These are phyloP conservation scores for Cercospora zeae-maydis DNA, from an alignment of 2,329 filamentous ascomycete species.

Conservation along the genomic window DNA sequence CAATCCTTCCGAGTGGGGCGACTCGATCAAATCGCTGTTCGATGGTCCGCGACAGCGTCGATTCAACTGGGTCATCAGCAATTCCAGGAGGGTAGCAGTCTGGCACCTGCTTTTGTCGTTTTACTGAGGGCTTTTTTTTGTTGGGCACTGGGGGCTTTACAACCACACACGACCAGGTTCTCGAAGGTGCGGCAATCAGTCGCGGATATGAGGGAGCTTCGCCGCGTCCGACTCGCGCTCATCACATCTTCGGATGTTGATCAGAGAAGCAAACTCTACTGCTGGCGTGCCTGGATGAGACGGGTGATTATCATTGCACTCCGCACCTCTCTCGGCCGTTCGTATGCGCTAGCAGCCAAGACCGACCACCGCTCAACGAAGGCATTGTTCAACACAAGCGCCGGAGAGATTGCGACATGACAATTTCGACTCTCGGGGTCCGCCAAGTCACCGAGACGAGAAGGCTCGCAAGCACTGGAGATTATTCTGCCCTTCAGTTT, in stretches of 20 bases:
- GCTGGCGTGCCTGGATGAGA: neutral
- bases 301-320: neutral
- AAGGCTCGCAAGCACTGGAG: neutral
- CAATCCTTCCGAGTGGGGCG: neutral
- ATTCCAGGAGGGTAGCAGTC: neutral
- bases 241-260: neutral
- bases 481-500: neutral
- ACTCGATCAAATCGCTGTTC: neutral
- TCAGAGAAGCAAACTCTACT: neutral
- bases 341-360: neutral
- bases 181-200: neutral
- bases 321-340: slow-evolving; percentile 3
- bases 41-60: neutral
- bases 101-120: neutral
- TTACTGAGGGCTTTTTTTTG: neutral
- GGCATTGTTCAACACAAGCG: neutral
- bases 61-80: neutral
- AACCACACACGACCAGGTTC: neutral
- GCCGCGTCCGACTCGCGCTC: neutral
- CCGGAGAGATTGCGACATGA: neutral
- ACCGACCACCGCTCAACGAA: neutral
- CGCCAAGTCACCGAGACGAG: neutral
- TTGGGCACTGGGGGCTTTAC: neutral
- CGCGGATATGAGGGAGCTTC: neutral
- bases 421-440: neutral